These are phyloP conservation scores for Davidsoniella neocaledoniae DNA, from an alignment of 2,329 filamentous ascomycete species.

Conservation along the genomic window DNA sequence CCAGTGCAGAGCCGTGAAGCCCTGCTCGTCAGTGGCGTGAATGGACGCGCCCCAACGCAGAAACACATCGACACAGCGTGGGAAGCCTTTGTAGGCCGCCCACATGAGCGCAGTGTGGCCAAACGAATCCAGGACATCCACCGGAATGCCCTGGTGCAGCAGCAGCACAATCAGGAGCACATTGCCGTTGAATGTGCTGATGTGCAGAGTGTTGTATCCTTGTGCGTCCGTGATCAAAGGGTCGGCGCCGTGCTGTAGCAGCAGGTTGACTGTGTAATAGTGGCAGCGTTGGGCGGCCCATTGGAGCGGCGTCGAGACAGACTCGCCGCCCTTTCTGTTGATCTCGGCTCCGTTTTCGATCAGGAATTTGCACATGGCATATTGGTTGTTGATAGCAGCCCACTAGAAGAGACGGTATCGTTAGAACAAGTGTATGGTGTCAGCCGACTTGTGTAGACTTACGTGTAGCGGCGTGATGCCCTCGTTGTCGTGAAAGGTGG, in stretches of 20 bases:
- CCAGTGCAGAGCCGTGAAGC: constrained; percentile 93
- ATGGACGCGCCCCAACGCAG: constrained; percentile 91
- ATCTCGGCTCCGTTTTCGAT: constrained; percentile 73
- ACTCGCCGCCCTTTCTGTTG: constrained; percentile 91
- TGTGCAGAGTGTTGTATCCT: constrained; percentile 95
- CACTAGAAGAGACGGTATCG: constrained; percentile 39
- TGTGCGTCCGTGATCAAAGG: constrained; percentile 83
- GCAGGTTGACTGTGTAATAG: constrained; percentile 87
- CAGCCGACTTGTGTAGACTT: constrained; percentile 20
- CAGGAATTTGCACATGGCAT: constrained; percentile 90
- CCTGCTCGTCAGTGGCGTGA: constrained; percentile 75
- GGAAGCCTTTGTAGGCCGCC: constrained; percentile 95
- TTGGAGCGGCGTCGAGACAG: constrained; percentile 80
- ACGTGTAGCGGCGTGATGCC: constrained; percentile 94
- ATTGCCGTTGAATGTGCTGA: constrained; percentile 94
- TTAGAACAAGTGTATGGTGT: background rate
- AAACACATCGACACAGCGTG: constrained; percentile 80
- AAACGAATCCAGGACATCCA: constrained; percentile 77
- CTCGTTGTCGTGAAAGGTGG: constrained; percentile 72
- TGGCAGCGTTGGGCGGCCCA: constrained; percentile 96
- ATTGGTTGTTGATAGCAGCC: constrained; percentile 98
- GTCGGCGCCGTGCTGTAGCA: constrained; percentile 82
- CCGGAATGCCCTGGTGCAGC: constrained; percentile 85
- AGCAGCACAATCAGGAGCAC: constrained; percentile 77
- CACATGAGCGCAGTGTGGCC: constrained; percentile 96